Base-by-base conservation (phyloP, 805 yeast species). In the Groenewaldozyma salmanticensis region DNA sequence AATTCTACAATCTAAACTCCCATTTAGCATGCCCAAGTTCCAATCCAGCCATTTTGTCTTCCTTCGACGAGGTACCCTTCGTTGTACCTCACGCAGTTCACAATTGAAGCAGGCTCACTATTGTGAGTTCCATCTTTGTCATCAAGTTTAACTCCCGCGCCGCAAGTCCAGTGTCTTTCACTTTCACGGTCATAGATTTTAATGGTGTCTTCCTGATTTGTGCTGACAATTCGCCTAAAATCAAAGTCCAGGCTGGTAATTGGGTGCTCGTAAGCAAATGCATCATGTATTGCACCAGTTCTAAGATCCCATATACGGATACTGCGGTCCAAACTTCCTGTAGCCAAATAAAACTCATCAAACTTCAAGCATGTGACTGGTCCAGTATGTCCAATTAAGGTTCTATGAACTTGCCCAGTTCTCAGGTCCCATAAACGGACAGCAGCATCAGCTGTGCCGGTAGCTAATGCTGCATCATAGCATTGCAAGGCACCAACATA, bases 381-480 rank as follows among this genome's bases (percentile, higher is more conserved):
- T 1, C 77, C 79, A 2, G 83, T 76, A 54, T 81, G 88, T 0
- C 90, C 88, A 29, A 70, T 61, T 17, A 79, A 57, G 9, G 76
- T 66, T 46, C 81, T 62, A 34, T 76, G 74, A 15, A 77, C 78
- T 47, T 75, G 79, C 3, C 86, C 86, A 19, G 75, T 66, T 52
- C 92, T 67, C 45, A 81, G 58, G 60, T 81, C 92, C 88, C 90
- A 81, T 18, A 81, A 61, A 40, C 92, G 61, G 1, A 81, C 85
- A 4, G 77, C 57, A 1, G 90, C 90, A 58, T 81, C 90, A 15
- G 75, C 75, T 0, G 87, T 77, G 38, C 90, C 92, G 0, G 86
- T 75, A 0, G 90, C 90, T 48, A 81, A 61, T 0, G 88, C 90
- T 0, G 85, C 83, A 52, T 79, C 85, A 52, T 68, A 76, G 44